Base-by-base conservation (phyloP, 345 rosid species). In the Trapa incisa region DNA sequence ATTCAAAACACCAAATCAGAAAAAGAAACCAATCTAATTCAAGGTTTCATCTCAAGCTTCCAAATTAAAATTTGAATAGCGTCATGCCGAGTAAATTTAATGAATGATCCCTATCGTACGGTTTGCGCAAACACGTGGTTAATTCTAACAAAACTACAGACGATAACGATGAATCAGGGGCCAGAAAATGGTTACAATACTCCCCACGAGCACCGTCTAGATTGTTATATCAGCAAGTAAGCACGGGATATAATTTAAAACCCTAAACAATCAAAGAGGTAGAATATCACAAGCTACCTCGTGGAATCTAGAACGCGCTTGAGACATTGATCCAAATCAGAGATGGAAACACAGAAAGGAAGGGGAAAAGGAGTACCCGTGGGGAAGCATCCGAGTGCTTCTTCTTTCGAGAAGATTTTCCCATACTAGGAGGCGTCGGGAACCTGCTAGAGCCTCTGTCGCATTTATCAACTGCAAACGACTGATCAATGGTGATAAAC, bases 331-430 rank as follows among this genome's bases (percentile, higher is more conserved):
- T 36, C 66, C 66, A 64, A 22, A 64, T 64, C 11, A 64, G 33
- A 1, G 22, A 50, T 16, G 33, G 45, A 7, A 7, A 12, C 33
- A 16, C 4, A 17, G 66, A 22, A 33, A 37, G 11, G 14, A 2
- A 64, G 11, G 15, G 10, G 6, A 33, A 22, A 64, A 12, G 33
- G 13, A 14, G 47, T 64, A 64, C 66, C 11, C 22, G 66, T 16
- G 47, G 66, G 41, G 66, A 64, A 50, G 54, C 54, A 50, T 50
- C 54, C n/a, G 54, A 13, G 54, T 13, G 66, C 22, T 14, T 64
- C 66, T 15, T 64, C 66, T 43, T 39, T 22, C 66, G 38, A 6
- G 66, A 64, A 16, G 66, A 64, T 64, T 64, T 64, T 42, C 47
- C 66, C 66, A 64, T 64, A 17, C 12, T 41, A 22, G 16, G 29